These are phyloP conservation scores for Paramecium caudatum DNA, from an alignment of 73 alveolate species.

Conservation along the genomic window DNA sequence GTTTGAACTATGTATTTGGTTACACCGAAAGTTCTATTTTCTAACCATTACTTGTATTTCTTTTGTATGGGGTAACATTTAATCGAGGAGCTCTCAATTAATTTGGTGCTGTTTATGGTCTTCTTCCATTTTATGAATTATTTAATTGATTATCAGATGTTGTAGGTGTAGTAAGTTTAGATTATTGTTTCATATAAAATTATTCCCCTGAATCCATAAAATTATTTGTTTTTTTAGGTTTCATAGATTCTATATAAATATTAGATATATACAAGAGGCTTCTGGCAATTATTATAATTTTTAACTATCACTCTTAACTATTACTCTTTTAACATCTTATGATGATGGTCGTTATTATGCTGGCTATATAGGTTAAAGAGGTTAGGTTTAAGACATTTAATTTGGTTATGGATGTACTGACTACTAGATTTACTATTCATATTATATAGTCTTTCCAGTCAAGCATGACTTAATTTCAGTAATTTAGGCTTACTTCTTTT, in stretches of 20 bases:
- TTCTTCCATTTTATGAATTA: constrained; percentile 26
- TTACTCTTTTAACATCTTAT: constrained; percentile 1
- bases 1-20: constrained; percentile 49
- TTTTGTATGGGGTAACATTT: constrained; percentile 52
- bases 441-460: constrained; percentile 20
- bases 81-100: constrained; percentile 61
- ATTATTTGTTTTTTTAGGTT: constrained; percentile 27
- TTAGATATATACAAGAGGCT: constrained; percentile 1
- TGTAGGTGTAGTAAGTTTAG: not conserved
- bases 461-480: not conserved
- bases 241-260: not conserved
- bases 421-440: constrained; percentile 5
- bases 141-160: not conserved
- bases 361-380: not conserved
- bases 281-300: constrained; percentile 19
- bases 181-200: constrained; percentile 6
- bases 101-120: constrained; percentile 60
- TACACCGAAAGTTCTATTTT: not conserved
- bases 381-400: constrained; percentile 6
- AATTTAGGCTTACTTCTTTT: not conserved
- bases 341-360: constrained; percentile 6
- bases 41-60: not conserved
- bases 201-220: constrained; percentile 65
- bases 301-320: constrained; percentile 11
- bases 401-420: not conserved